phyloP scores from a whole-genome alignment of 2,329 filamentous ascomycete species.

The Alternaria gansuensis region DNA sequence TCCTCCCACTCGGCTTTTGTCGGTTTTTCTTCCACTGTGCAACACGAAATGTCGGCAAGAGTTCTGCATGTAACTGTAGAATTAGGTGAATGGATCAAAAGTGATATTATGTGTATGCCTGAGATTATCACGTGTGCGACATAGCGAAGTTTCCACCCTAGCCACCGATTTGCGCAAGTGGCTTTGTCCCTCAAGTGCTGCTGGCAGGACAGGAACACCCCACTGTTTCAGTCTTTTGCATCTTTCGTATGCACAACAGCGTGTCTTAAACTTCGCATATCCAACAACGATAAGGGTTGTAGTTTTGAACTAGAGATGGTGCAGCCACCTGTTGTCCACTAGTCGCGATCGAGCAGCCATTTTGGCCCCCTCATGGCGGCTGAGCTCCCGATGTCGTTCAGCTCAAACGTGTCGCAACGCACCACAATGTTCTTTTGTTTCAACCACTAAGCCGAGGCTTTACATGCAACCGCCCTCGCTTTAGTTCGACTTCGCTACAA shows the following conservation, averaged over 20 bases:
- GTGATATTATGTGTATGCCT: background rate
- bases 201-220: background rate
- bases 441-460: background rate
- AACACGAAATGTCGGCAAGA: background rate
- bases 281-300: background rate
- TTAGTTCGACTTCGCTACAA: background rate
- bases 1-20: background rate
- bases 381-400: background rate
- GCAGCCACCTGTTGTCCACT: background rate
- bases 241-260: background rate
- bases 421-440: background rate
- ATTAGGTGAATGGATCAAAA: background rate
- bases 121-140: background rate
- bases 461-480: background rate
- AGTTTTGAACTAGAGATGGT: background rate
- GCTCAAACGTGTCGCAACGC: background rate
- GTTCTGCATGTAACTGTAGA: background rate
- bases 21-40: background rate
- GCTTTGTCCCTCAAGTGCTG: background rate
- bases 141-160: background rate
- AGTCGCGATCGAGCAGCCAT: background rate
- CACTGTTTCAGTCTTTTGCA: background rate
- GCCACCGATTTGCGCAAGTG: background rate
- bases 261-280: background rate
- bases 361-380: constrained; percentile 4